A percentile compares a stretch with the other conserved stretches of the same genome.
These are phyloP conservation scores for Kuraishia cidri DNA, from an alignment of 805 yeast genomes.

Conservation along the genomic window DNA sequence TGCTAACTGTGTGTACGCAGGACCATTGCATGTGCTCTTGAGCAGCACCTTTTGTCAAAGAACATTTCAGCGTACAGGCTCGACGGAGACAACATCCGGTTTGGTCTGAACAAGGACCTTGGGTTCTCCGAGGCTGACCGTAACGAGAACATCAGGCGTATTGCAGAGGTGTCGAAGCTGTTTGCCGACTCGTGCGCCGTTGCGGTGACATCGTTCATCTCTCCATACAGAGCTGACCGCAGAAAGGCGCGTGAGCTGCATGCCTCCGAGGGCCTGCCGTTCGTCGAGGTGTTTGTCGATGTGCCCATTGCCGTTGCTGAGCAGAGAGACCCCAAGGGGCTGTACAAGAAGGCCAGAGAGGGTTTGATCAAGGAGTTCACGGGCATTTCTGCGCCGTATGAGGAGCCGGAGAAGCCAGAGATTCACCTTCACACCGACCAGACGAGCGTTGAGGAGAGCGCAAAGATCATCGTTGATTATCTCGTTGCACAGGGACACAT, in stretches of 20 bases:
- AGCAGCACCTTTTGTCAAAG: conserved; percentile 65
- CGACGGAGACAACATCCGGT: conserved; percentile 92
- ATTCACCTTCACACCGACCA: conserved; percentile 70
- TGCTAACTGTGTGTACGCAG: too few species aligned
- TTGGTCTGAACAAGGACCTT: conserved; percentile 90
- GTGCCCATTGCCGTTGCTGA: conserved; percentile 94
- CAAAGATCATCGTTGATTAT: conserved; percentile 61
- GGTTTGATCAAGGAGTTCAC: conserved; percentile 93
- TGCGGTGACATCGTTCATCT: conserved; percentile 85
- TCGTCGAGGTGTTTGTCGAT: conserved; percentile 86
- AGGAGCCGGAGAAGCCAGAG: conserved; percentile 83
- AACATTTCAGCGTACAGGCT: conserved; percentile 75
- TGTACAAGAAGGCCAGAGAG: conserved; percentile 93
- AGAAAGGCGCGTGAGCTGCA: conserved; percentile 81
- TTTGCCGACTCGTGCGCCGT: conserved; percentile 90
- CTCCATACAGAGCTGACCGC: conserved; percentile 85
- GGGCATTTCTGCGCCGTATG: conserved; percentile 94
- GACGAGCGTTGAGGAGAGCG: conserved; percentile 72
- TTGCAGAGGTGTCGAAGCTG: conserved; percentile 87
- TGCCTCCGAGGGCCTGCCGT: conserved; percentile 64
- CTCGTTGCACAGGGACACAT: conserved; percentile 35
- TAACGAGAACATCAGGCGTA: conserved; percentile 91
- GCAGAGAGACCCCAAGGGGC: conserved; percentile 94
- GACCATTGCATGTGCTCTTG: conserved; percentile 92
- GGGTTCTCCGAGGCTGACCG: conserved; percentile 90